Evolutionary conservation across 495 filamentous ascomycete species (phyloP).

Genomic region (Neurospora sp.): DNA sequence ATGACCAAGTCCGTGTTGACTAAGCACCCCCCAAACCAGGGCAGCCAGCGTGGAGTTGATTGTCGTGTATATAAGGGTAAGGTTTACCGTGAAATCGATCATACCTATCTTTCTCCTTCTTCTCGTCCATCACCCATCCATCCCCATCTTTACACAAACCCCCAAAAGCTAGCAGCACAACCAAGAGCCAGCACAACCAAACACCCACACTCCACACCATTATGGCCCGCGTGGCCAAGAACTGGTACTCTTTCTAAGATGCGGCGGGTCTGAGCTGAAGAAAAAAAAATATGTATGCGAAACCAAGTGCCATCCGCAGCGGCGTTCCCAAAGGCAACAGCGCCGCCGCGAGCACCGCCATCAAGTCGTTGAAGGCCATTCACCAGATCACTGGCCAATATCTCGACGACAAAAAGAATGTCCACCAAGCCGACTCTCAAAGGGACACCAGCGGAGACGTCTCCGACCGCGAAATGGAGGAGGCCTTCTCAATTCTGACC

Average conservation of each 20-base stretch:
- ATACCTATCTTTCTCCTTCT: neutral
- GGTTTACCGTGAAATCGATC: neutral
- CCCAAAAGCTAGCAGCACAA: too few species aligned
- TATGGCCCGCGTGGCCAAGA: too few species aligned
- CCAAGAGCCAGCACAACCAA: too few species aligned
- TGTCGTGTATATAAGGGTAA: neutral
- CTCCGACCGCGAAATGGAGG: neutral
- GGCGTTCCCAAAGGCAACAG: neutral
- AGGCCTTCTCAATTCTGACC: neutral
- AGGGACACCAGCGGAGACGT: neutral
- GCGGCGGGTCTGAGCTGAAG: neutral
- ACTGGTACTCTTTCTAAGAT: neutral
- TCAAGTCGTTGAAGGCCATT: constrained; percentile 7
- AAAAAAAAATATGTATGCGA: neutral
- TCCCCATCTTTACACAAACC: neutral
- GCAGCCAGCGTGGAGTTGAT: neutral
- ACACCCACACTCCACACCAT: too few species aligned
- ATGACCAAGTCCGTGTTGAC: too few species aligned
- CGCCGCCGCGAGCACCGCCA: constrained; percentile 1
- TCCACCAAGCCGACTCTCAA: neutral
- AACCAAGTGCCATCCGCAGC: neutral
- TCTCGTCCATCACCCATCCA: neutral
- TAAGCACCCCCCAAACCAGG: too few species aligned
- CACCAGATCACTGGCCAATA: constrained; percentile 7
- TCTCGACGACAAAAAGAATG: constrained; percentile 2